phyloP scores from a whole-genome alignment of 2,329 filamentous ascomycete genomes.

The Juglanconis oblonga region DNA sequence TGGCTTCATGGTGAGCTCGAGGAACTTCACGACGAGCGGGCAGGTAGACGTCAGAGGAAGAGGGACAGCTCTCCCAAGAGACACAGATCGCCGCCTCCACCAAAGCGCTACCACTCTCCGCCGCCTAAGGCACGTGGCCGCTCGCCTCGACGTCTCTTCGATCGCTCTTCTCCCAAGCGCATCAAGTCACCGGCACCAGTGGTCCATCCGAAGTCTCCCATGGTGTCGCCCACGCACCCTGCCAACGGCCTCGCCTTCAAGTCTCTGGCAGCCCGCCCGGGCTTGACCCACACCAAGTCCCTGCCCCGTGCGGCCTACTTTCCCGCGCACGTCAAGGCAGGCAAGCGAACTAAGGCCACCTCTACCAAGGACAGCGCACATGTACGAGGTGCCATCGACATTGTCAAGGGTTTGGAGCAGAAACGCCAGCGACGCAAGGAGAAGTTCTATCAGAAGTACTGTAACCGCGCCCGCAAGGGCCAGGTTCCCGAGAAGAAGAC shows the following conservation, averaged over 20 bases:
- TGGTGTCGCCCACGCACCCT: conserved; percentile 41
- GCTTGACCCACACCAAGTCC: conserved; percentile 77
- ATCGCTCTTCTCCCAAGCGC: conserved; percentile 67
- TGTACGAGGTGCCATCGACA: conserved; percentile 91
- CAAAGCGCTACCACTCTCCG: conserved; percentile 47
- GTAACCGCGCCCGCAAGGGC: conserved; percentile 74
- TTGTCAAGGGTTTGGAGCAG: conserved; percentile 91
- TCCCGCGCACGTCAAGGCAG: conserved; percentile 52
- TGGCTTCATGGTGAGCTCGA: conserved; percentile 73
- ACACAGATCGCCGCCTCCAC: conserved; percentile 51
- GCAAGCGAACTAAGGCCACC: conserved; percentile 26
- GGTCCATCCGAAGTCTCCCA: conserved; percentile 47
- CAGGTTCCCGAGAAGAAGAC: conserved; percentile 60
- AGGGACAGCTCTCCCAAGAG: conserved; percentile 58
- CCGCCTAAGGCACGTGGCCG: conserved; percentile 49
- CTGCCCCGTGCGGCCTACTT: conserved; percentile 75
- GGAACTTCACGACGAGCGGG: conserved; percentile 56
- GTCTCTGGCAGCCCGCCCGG: conserved; percentile 56
- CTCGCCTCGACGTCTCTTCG: conserved; percentile 60
- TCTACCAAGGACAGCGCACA: conserved; percentile 53
- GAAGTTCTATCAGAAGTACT: conserved; percentile 87
- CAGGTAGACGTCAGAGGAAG: conserved; percentile 49
- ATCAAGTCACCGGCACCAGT: conserved; percentile 69
- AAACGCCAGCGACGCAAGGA: conserved; percentile 91
- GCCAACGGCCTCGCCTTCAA: conserved; percentile 40